Percentiles rank a stretch among this genome's conserved stretches.
These are phyloP conservation scores for Paratinospora sagittata DNA, from an alignment of 164 flowering plant genomes.

Conservation along the genomic window DNA sequence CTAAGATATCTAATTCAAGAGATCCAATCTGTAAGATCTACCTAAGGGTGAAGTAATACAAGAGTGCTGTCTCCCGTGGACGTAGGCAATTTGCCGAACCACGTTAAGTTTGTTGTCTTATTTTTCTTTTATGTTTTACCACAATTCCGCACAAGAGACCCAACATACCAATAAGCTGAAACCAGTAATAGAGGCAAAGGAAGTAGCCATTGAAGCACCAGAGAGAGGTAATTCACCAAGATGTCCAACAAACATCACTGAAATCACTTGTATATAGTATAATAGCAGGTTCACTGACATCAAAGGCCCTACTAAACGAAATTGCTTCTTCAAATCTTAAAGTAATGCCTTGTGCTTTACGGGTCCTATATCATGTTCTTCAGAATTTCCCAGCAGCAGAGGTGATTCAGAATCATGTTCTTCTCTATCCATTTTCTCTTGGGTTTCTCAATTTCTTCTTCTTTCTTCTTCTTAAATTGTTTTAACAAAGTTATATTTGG, in stretches of 20 bases:
- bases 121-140: too few species aligned
- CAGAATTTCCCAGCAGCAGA: not conserved
- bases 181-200: slow-evolving; percentile 30
- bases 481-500: too few species aligned
- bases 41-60: too few species aligned
- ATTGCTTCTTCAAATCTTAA: slow-evolving; percentile 28
- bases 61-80: too few species aligned
- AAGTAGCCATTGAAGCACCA: slow-evolving; percentile 34
- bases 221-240: slow-evolving; percentile 30
- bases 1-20: too few species aligned
- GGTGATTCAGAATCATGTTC: not conserved
- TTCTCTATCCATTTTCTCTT: too few species aligned
- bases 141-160: too few species aligned
- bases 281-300: slow-evolving; percentile 25
- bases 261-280: slow-evolving; percentile 23
- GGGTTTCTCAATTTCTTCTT: too few species aligned
- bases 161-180: slow-evolving; percentile 26
- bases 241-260: slow-evolving; percentile 40
- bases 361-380: not conserved
- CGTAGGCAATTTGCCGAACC: too few species aligned
- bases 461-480: too few species aligned
- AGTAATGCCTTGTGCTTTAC: not conserved
- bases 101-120: too few species aligned
- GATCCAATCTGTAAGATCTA: too few species aligned
- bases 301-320: slow-evolving; percentile 33